Evolutionary conservation across 768 basidiomycete species (phyloP), one percentile per base, ranked within the genome.

Genomic region (Suillus decipiens): DNA sequence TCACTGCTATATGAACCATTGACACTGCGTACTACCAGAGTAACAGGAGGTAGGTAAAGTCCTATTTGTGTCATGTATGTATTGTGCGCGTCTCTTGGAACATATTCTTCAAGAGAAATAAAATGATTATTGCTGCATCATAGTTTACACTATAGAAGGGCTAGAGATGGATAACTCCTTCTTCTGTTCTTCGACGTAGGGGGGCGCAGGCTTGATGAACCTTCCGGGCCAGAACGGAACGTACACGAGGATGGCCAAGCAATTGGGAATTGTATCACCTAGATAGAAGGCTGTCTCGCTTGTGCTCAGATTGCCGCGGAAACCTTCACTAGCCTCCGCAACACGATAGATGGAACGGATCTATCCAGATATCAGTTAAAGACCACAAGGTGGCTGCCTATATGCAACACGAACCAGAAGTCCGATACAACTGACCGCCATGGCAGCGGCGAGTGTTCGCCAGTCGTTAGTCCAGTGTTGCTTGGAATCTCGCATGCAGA

Each of bases 271-370:
- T 0, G 88, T 83, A 71, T 93, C 86, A 42, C 91, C 77, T 2
- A 76, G 83, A 70, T 90, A 92, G 72, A 92, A 90, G 66, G 80
- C 84, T 3, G 71, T 73, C 71, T 91, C 89, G 6, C 81, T 82
- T 2, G 81, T 86, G 10, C 85, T 81, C 22, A 91, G 79, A 48
- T 77, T 76, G 2, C 88, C 88, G n/a, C 72, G 64, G 71, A 78
- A 89, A n/a, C 90, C 90, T 71, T 89, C 76, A 3, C 84, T 82
- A 41, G 87, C 80, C 67, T 92, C 89, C n/a, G 80, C 77, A 12
- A 81, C 80, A 70, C 82, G 82, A 76, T 86, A 92, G 2, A 80
- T 72, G 42, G 86, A 90, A 61, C 90, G 89, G 65, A 89, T 80
- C 87, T 88, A 59, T 1, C 12, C n/a, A 48, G 24, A 11, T 19